Evolutionary conservation across 2,329 filamentous ascomycete genomes (phyloP).

Genomic region (Colletotrichum noveboracense): DNA sequence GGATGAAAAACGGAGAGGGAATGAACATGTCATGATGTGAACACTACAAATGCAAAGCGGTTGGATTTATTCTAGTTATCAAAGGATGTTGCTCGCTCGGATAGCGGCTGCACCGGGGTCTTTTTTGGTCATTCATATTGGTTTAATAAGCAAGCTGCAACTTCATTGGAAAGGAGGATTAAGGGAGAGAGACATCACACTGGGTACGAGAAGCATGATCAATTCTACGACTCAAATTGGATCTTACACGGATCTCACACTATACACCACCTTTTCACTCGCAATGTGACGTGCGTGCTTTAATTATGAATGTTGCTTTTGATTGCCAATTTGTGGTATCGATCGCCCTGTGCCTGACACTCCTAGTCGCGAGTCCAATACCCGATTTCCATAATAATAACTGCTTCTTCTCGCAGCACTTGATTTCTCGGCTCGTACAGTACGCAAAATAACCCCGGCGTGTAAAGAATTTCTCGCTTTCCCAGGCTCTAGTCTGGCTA

Average conservation of each 20-base stretch:
- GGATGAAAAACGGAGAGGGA: not conserved
- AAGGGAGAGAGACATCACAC: not conserved
- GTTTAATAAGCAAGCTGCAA: slow-evolving; percentile 5
- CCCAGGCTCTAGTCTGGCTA: not conserved
- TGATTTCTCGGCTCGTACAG: not conserved
- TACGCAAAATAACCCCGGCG: not conserved
- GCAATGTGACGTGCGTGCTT: not conserved
- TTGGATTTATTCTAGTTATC: not conserved
- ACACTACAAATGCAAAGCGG: slow-evolving; percentile 12
- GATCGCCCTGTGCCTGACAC: slow-evolving; percentile 13
- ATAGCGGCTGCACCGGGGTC: not conserved
- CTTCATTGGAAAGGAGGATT: not conserved
- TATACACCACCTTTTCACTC: not conserved
- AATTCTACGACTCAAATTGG: not conserved
- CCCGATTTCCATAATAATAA: not conserved
- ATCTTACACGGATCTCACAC: not conserved
- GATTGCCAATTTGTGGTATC: slow-evolving; percentile 19
- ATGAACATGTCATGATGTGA: slow-evolving; percentile 16
- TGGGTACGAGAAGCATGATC: not conserved
- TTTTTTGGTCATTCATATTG: not conserved
- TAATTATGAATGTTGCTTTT: slow-evolving; percentile 2
- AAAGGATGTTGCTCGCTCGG: not conserved
- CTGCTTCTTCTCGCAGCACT: not conserved
- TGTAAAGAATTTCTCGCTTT: not conserved
- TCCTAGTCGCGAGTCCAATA: not conserved